These are phyloP conservation scores for Rosa lucieae DNA, from an alignment of 306 rosid genomes.

Conservation along the genomic window DNA sequence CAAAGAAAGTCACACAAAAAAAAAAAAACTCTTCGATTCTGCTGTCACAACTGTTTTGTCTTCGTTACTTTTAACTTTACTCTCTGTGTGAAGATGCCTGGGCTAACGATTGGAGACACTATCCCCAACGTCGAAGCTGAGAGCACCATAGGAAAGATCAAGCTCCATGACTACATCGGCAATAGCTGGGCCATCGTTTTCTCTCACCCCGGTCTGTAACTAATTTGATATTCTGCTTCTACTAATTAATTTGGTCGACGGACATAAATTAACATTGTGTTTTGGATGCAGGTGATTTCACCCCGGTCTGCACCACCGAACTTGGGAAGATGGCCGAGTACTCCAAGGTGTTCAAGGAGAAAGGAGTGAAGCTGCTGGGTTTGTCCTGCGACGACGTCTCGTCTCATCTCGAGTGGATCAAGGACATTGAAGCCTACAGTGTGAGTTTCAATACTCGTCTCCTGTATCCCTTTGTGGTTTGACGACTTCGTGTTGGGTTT, in stretches of 20 bases:
- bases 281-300: slow-evolving; percentile 63
- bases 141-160: slow-evolving; percentile 70
- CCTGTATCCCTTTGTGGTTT: background rate
- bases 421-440: slow-evolving; percentile 76
- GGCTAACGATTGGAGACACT: slow-evolving; percentile 79
- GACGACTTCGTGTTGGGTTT: background rate
- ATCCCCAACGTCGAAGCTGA: slow-evolving; percentile 69
- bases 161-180: slow-evolving; percentile 49
- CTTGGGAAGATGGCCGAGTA: slow-evolving; percentile 68
- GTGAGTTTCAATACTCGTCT: slow-evolving; percentile 31
- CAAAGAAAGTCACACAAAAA: too few species aligned
- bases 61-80: too few species aligned
- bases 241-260: background rate
- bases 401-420: slow-evolving; percentile 68
- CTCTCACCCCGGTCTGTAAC: slow-evolving; percentile 69
- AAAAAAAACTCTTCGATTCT: background rate
- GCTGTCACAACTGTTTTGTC: background rate
- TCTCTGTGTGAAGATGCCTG: slow-evolving; percentile 50
- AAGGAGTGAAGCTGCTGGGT: slow-evolving; percentile 69
- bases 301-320: slow-evolving; percentile 87
- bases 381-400: slow-evolving; percentile 64
- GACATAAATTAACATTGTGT: background rate
- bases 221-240: background rate
- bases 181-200: slow-evolving; percentile 67
- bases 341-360: slow-evolving; percentile 40